Evolutionary conservation across 805 yeast species (phyloP).

Genomic region (Zygosaccharomyces siamensis): DNA sequence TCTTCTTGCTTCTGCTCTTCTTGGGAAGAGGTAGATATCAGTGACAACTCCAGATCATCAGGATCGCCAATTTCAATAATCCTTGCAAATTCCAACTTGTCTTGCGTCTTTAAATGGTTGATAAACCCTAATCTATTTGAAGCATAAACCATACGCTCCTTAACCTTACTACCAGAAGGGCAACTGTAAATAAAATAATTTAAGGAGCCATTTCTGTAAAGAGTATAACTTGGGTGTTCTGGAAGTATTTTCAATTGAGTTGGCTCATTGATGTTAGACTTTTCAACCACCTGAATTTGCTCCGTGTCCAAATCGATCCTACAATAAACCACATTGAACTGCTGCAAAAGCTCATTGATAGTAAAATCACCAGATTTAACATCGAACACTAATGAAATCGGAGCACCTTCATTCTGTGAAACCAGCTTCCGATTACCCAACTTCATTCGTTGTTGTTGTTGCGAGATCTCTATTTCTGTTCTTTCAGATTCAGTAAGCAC

Average conservation of each 20-base stretch:
- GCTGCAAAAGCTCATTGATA: slow-evolving; percentile 27
- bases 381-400: slow-evolving; percentile 25
- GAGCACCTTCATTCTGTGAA: slow-evolving; percentile 29
- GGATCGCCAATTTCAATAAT: slow-evolving; percentile 69
- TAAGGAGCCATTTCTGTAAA: slow-evolving; percentile 43
- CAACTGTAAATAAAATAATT: slow-evolving; percentile 73
- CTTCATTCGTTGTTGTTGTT: slow-evolving; percentile 29
- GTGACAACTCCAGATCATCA: slow-evolving; percentile 54
- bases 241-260: slow-evolving; percentile 36
- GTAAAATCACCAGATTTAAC: slow-evolving; percentile 18
- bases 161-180: slow-evolving; percentile 85
- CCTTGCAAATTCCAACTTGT: slow-evolving; percentile 40
- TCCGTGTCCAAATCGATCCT: slow-evolving; percentile 50
- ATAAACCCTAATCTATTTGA: slow-evolving; percentile 64
- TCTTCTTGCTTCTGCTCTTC: slow-evolving; percentile 35
- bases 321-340: slow-evolving; percentile 45
- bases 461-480: slow-evolving; percentile 22
- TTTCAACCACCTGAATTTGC: slow-evolving; percentile 38
- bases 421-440: slow-evolving; percentile 25
- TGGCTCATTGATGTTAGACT: slow-evolving; percentile 23
- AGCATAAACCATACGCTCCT: slow-evolving; percentile 90
- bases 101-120: slow-evolving; percentile 41
- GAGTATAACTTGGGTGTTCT: slow-evolving; percentile 53
- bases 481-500: slow-evolving; percentile 29
- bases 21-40: slow-evolving; percentile 17